These are phyloP conservation scores for Epichloe glyceriae DNA, from an alignment of 2,329 filamentous ascomycete species.

Conservation along the genomic window DNA sequence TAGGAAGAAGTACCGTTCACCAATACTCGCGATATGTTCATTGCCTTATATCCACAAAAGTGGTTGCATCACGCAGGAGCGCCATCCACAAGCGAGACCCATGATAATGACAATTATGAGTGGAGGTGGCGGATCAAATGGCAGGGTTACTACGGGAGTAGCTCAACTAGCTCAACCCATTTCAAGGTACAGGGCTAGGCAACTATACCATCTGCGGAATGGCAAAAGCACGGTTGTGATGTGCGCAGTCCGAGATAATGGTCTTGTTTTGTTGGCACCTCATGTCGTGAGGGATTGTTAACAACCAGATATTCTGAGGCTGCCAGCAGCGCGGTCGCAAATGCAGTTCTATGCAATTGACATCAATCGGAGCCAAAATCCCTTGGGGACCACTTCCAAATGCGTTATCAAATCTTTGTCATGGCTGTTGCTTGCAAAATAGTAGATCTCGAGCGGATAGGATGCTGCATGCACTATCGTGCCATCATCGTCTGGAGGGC, in stretches of 20 bases:
- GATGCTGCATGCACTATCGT: slow-evolving; percentile 8
- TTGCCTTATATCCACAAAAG: slow-evolving; percentile 60
- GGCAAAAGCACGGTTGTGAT: slow-evolving; percentile 5
- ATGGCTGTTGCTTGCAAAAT: background rate
- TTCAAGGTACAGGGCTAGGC: background rate
- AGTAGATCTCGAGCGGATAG: background rate
- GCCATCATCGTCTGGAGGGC: slow-evolving; percentile 4
- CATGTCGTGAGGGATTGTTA: background rate
- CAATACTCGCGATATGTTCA: slow-evolving; percentile 56
- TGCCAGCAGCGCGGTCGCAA: background rate
- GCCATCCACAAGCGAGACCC: background rate
- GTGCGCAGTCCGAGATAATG: slow-evolving; percentile 5
- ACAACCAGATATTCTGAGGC: background rate
- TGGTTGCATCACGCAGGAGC: background rate
- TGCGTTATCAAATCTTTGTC: background rate
- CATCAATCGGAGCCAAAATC: background rate
- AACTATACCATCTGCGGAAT: slow-evolving; percentile 4
- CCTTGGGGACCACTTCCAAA: background rate
- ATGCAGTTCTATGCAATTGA: background rate
- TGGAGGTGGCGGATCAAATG: slow-evolving; percentile 13
- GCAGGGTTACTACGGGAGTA: background rate
- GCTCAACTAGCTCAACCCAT: background rate
- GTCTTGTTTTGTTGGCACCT: background rate
- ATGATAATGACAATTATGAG: background rate
- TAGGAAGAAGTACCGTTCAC: slow-evolving; percentile 71